A percentile compares a stretch with the other conserved stretches of the same genome.
Conservation (phyloP, 768 basidiomycete genomes). For the Dacryopinax spathularia region DNA sequence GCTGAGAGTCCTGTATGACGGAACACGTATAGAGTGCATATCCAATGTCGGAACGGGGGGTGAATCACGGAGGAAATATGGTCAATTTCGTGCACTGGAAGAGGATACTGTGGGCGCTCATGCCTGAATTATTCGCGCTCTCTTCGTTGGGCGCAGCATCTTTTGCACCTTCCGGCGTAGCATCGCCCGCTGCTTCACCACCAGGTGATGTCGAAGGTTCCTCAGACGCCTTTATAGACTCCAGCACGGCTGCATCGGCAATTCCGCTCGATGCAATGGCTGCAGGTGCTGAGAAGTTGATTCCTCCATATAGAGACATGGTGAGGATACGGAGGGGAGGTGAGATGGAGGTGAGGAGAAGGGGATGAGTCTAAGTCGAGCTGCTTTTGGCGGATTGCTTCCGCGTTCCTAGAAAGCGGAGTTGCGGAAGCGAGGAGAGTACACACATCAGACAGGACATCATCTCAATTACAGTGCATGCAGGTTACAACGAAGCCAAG, state of each 20-base stretch:
- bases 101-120: constrained; percentile 4
- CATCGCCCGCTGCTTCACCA: constrained; percentile 18
- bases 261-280: constrained; percentile 24
- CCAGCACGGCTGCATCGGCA: constrained; percentile 34
- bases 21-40: background rate
- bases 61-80: background rate
- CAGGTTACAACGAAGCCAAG: too few relatives aligned
- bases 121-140: constrained; percentile 3
- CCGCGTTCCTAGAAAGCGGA: background rate
- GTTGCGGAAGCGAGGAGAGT: too few relatives aligned
- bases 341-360: background rate
- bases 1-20: constrained; percentile 64
- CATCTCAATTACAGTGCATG: too few relatives aligned
- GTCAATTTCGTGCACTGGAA: background rate
- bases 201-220: constrained; percentile 16
- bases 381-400: background rate
- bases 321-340: background rate
- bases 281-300: constrained; percentile 45
- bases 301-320: constrained; percentile 55
- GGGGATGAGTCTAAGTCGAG: background rate
- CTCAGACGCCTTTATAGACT: constrained; percentile 28
- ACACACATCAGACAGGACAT: too few relatives aligned
- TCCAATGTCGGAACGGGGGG: background rate
- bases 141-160: background rate
- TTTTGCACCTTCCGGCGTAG: constrained; percentile 15